phyloP scores from a whole-genome alignment of 192 early-diverging fungal genomes.

The Entomortierella lignicola region DNA sequence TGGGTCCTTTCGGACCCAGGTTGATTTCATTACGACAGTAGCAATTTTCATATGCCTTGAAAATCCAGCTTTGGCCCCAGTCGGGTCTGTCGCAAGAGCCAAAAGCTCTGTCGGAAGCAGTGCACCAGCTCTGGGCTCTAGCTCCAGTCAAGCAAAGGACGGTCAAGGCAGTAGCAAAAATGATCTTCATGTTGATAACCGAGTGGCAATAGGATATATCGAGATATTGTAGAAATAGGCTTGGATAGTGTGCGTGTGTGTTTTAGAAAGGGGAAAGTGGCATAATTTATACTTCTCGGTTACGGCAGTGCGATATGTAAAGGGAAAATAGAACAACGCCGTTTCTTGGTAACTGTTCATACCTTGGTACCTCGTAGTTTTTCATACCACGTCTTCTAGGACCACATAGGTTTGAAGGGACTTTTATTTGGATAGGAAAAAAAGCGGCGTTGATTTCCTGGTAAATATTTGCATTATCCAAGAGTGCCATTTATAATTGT shows the following conservation, averaged over 20 bases:
- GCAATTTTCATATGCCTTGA: constrained; percentile 3
- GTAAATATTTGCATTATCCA: too few species aligned
- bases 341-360: background rate
- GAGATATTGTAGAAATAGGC: background rate
- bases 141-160: constrained; percentile 1
- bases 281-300: background rate
- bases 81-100: background rate
- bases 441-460: too few species aligned
- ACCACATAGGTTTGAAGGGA: too few species aligned
- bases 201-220: background rate
- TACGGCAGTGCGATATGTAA: background rate
- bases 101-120: background rate
- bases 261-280: background rate
- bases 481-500: too few species aligned
- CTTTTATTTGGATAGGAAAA: too few species aligned
- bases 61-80: background rate
- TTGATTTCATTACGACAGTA: background rate
- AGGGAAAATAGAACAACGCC: background rate
- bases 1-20: too few species aligned
- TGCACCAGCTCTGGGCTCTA: constrained; percentile 5
- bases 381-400: too few species aligned
- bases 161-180: background rate
- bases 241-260: background rate
- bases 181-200: background rate
- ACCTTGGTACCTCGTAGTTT: too few species aligned